Evolutionary conservation across 768 basidiomycete genomes (phyloP).

Genomic region (Clitopilus hobsonii): DNA sequence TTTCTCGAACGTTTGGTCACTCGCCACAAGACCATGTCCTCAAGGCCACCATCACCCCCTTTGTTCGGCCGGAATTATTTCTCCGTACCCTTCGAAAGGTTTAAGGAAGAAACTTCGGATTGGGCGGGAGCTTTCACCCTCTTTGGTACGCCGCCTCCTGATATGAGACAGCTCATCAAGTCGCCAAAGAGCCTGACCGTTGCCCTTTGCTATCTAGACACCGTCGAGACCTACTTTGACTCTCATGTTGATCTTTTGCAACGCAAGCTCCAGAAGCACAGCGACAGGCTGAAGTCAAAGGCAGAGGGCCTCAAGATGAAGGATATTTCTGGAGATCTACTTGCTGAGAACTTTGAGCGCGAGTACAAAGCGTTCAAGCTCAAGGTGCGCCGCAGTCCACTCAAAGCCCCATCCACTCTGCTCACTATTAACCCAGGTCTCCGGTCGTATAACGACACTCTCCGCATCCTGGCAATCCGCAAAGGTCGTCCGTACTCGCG

Average conservation of each 20-base stretch:
- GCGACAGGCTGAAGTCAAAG: conserved; percentile 74
- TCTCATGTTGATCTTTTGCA: conserved; percentile 82
- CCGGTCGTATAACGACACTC: conserved; percentile 73
- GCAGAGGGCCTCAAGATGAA: conserved; percentile 73
- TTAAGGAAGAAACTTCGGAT: conserved; percentile 72
- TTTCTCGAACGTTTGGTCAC: not conserved
- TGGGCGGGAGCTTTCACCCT: conserved; percentile 83
- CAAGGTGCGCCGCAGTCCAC: conserved; percentile 47
- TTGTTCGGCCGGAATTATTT: conserved; percentile 47
- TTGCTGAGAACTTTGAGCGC: conserved; percentile 77
- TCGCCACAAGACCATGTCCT: conserved; percentile 24
- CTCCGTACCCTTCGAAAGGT: conserved; percentile 67
- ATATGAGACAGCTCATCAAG: not conserved
- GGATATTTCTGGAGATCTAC: conserved; percentile 55
- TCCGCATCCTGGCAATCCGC: conserved; percentile 89
- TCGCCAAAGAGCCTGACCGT: conserved; percentile 20
- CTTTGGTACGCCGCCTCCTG: conserved; percentile 50
- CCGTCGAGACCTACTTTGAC: conserved; percentile 93
- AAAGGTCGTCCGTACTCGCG: conserved; percentile 76
- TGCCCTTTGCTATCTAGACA: conserved; percentile 61
- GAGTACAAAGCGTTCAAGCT: conserved; percentile 85
- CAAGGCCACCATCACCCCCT: conserved; percentile 41
- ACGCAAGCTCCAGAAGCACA: conserved; percentile 81
- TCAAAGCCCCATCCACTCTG: not conserved
- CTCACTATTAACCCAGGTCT: conserved; percentile 47